phyloP scores from a whole-genome alignment of 768 basidiomycete genomes.

The Boletellus emodensis region DNA sequence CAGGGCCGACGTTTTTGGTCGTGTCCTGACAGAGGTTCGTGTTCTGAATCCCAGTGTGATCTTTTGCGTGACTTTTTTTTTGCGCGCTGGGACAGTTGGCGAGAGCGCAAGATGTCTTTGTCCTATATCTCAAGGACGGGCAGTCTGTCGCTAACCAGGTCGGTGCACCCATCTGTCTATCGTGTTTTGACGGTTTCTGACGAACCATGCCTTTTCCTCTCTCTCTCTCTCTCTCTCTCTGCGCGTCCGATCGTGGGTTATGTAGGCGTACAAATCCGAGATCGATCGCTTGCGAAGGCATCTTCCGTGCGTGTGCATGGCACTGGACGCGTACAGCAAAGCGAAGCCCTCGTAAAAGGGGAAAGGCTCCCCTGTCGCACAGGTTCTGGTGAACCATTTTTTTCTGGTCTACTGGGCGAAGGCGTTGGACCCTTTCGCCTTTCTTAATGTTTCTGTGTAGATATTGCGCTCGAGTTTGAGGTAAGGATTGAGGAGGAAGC shows the following conservation, averaged over 20 bases:
- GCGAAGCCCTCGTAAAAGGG: background rate
- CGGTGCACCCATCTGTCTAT: background rate
- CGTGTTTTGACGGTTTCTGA: background rate
- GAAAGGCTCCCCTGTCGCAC: too few species aligned
- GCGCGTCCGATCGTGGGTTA: background rate
- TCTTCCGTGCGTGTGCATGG: slow-evolving; percentile 11
- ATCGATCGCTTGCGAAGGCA: slow-evolving; percentile 16
- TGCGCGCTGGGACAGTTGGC: slow-evolving; percentile 3
- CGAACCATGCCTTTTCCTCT: background rate
- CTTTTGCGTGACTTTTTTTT: too few species aligned
- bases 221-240: background rate
- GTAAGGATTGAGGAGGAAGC: too few species aligned
- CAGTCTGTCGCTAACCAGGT: slow-evolving; percentile 12
- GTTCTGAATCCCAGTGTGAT: too few species aligned
- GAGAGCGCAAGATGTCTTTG: slow-evolving; percentile 15
- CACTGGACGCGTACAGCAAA: slow-evolving; percentile 19
- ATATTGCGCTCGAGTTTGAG: too few species aligned
- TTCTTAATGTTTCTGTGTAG: too few species aligned
- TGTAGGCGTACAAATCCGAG: slow-evolving; percentile 14
- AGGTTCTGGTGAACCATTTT: too few species aligned
- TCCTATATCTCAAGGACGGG: slow-evolving; percentile 21
- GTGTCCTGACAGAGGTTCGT: slow-evolving; percentile 14
- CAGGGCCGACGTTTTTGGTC: slow-evolving; percentile 8
- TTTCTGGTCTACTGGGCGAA: too few species aligned
- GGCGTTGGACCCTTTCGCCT: too few species aligned